Percentiles rank a stretch among this genome's conserved stretches.
These are phyloP conservation scores for Rhizomucor pusillus DNA, from an alignment of 371 early-diverging fungal genomes.

Conservation along the genomic window DNA sequence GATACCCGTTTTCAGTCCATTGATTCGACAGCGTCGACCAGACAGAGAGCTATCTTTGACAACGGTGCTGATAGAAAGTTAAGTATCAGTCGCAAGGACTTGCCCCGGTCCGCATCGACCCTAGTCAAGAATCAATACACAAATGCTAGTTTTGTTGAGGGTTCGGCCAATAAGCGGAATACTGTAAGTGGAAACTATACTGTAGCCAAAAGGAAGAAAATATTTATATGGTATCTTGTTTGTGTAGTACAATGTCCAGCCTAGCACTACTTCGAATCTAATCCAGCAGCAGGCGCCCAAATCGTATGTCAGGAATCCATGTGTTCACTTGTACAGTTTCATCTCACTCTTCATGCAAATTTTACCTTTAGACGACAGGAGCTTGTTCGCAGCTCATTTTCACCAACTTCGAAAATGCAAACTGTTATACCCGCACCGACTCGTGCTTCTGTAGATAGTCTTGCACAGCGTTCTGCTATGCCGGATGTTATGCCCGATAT, in stretches of 20 bases:
- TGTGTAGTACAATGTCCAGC: neutral
- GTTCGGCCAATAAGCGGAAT: constrained; percentile 11
- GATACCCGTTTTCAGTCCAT: too few relatives aligned
- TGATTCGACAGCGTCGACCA: too few relatives aligned
- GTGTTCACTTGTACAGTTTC: neutral
- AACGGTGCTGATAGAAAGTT: neutral
- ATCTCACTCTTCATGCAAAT: too few relatives aligned
- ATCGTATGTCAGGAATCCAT: neutral
- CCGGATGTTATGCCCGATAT: constrained; percentile 38
- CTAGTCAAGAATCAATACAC: constrained; percentile 7
- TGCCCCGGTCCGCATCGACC: constrained; percentile 7
- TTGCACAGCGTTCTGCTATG: constrained; percentile 11
- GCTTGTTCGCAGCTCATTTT: constrained; percentile 8
- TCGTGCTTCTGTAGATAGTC: constrained; percentile 24
- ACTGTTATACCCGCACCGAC: constrained; percentile 21
- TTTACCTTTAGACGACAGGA: neutral
- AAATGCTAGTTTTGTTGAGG: too few relatives aligned
- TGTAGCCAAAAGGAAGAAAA: neutral
- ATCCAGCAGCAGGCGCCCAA: neutral
- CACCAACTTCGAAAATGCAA: constrained; percentile 20
- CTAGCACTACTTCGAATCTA: neutral
- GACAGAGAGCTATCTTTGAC: neutral
- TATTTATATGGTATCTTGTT: neutral
- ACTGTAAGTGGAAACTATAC: neutral
- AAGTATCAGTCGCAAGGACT: constrained; percentile 9